Conservation (phyloP, 1,139 yeast genomes). For the Saccharomyces hybrid region DNA sequence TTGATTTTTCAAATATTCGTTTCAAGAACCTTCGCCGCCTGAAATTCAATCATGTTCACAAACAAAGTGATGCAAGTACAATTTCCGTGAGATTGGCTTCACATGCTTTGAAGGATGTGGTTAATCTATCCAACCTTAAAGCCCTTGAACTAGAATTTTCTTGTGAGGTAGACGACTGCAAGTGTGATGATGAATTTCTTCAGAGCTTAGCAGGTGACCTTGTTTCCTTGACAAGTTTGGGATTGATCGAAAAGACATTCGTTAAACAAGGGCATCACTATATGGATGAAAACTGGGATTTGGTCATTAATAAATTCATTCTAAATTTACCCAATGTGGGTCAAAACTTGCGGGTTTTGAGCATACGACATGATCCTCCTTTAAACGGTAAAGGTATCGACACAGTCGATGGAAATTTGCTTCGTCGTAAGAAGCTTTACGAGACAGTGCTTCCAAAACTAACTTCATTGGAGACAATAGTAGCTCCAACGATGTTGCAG, state of each 20-base stretch:
- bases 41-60: slow-evolving; percentile 38
- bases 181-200: slow-evolving; percentile 39
- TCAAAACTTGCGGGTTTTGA: slow-evolving; percentile 34
- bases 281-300: slow-evolving; percentile 51
- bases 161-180: slow-evolving; percentile 42
- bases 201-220: slow-evolving; percentile 30
- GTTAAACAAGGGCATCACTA: slow-evolving; percentile 39
- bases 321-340: slow-evolving; percentile 32
- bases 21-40: slow-evolving; percentile 23
- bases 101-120: slow-evolving; percentile 23
- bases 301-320: slow-evolving; percentile 41
- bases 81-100: slow-evolving; percentile 28
- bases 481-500: slow-evolving; percentile 52
- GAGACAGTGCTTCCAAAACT: slow-evolving; percentile 43
- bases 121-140: slow-evolving; percentile 30
- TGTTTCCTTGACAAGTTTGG: slow-evolving; percentile 33
- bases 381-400: slow-evolving; percentile 41
- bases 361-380: slow-evolving; percentile 48
- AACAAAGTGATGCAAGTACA: slow-evolving; percentile 33
- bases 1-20: slow-evolving; percentile 20
- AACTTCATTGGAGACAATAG: slow-evolving; percentile 36
- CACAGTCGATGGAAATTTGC: slow-evolving; percentile 66
- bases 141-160: slow-evolving; percentile 39
- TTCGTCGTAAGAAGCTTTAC: slow-evolving; percentile 48
- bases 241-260: slow-evolving; percentile 42